These are phyloP conservation scores for Tephrocybe rancida DNA, from an alignment of 768 basidiomycete species.

Conservation along the genomic window DNA sequence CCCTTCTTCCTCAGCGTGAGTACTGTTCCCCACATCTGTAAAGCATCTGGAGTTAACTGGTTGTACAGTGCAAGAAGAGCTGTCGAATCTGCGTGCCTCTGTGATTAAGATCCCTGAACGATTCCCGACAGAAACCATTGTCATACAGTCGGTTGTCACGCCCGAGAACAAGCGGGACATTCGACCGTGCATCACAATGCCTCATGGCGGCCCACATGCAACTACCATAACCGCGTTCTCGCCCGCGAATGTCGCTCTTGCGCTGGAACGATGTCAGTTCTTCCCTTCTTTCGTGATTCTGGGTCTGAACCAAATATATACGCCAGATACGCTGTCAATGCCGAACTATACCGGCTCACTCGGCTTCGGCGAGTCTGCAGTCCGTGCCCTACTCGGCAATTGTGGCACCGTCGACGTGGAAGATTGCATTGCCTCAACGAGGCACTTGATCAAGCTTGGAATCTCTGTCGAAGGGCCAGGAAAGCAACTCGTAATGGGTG, in stretches of 20 bases:
- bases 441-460: slow-evolving; percentile 50
- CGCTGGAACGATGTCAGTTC: slow-evolving; percentile 62
- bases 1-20: slow-evolving; percentile 43
- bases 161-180: slow-evolving; percentile 13
- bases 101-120: slow-evolving; percentile 54
- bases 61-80: slow-evolving; percentile 40
- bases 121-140: slow-evolving; percentile 54
- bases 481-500: slow-evolving; percentile 60
- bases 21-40: not conserved
- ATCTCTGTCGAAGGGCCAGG: slow-evolving; percentile 50
- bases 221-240: slow-evolving; percentile 49
- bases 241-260: slow-evolving; percentile 44
- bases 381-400: slow-evolving; percentile 54
- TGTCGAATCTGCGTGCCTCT: slow-evolving; percentile 41
- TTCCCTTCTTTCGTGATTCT: not conserved
- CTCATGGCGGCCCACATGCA: slow-evolving; percentile 69
- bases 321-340: slow-evolving; percentile 55
- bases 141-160: slow-evolving; percentile 38
- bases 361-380: slow-evolving; percentile 66
- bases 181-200: slow-evolving; percentile 50
- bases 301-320: not conserved
- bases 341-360: slow-evolving; percentile 72
- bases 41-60: not conserved
- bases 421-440: slow-evolving; percentile 59
- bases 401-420: slow-evolving; percentile 69